phyloP scores from a whole-genome alignment of 495 filamentous ascomycete species.

The Penicillium malachiteum region DNA sequence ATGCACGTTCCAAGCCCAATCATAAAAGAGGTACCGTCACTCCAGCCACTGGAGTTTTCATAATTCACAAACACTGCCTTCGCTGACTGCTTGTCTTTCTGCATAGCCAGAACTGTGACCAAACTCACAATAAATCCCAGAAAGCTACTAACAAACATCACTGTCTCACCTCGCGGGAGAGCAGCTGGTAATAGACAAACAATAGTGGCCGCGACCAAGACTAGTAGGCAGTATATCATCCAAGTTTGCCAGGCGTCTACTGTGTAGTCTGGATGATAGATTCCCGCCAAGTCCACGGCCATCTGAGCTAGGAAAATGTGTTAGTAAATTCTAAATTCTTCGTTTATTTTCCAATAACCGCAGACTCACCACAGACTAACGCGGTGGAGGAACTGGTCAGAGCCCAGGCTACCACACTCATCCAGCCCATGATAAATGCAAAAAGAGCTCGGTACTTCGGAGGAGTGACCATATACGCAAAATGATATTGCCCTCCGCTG shows the following conservation, averaged over 20 bases:
- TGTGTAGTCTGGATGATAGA: conserved; percentile 19
- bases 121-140: conserved; percentile 8
- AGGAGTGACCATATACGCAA: conserved; percentile 34
- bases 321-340: neutral
- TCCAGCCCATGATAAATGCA: conserved; percentile 29
- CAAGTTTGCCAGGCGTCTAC: conserved; percentile 23
- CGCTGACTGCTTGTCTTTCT: conserved; percentile 5
- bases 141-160: neutral
- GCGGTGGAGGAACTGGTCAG: conserved; percentile 15
- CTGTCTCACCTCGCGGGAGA: conserved; percentile 1
- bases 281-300: conserved; percentile 14
- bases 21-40: conserved; percentile 28
- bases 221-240: conserved; percentile 17
- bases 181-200: conserved; percentile 1
- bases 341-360: neutral
- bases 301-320: conserved; percentile 7
- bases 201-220: conserved; percentile 2
- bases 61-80: conserved; percentile 13
- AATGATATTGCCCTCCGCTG: conserved; percentile 49
- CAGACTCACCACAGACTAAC: conserved; percentile 11
- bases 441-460: conserved; percentile 12
- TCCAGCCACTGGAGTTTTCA: conserved; percentile 23
- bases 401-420: conserved; percentile 15
- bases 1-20: conserved; percentile 22
- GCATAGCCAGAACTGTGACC: conserved; percentile 6